phyloP scores from a whole-genome alignment of 2,329 filamentous ascomycete genomes.

The Monilinia polystroma region DNA sequence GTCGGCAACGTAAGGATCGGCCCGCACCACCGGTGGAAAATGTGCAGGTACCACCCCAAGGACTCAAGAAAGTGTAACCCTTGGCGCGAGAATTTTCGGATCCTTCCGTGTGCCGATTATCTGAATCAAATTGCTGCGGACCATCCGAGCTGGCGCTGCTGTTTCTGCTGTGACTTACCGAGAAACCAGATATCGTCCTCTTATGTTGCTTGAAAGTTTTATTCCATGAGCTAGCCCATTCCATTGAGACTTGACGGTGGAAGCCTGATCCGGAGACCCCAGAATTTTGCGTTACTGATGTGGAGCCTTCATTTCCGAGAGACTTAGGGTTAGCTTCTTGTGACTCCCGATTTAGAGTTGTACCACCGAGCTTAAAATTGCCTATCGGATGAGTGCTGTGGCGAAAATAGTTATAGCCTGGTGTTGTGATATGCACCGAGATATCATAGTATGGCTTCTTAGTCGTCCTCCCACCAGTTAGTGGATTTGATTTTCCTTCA shows the following conservation, averaged over 20 bases:
- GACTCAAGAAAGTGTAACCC: conserved; percentile 77
- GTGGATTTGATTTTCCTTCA: conserved; percentile 39
- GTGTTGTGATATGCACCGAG: conserved; percentile 38
- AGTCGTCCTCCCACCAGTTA: conserved; percentile 27
- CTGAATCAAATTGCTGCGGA: conserved; percentile 16
- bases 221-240: conserved; percentile 37
- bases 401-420: conserved; percentile 40
- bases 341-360: background rate
- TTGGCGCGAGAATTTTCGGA: conserved; percentile 35
- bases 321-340: conserved; percentile 3
- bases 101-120: conserved; percentile 18
- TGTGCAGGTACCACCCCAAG: conserved; percentile 84
- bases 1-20: conserved; percentile 70
- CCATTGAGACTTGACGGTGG: conserved; percentile 57
- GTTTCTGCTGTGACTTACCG: conserved; percentile 26
- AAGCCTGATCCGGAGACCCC: conserved; percentile 41
- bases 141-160: conserved; percentile 27
- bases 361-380: conserved; percentile 20
- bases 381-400: conserved; percentile 18
- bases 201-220: conserved; percentile 33
- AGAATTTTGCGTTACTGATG: conserved; percentile 13
- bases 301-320: conserved; percentile 17
- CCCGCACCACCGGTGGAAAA: conserved; percentile 79
- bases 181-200: conserved; percentile 34
- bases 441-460: conserved; percentile 44